Evolutionary conservation across 2,329 filamentous ascomycete genomes (phyloP).

Genomic region (Pestalotiopsis fici): DNA sequence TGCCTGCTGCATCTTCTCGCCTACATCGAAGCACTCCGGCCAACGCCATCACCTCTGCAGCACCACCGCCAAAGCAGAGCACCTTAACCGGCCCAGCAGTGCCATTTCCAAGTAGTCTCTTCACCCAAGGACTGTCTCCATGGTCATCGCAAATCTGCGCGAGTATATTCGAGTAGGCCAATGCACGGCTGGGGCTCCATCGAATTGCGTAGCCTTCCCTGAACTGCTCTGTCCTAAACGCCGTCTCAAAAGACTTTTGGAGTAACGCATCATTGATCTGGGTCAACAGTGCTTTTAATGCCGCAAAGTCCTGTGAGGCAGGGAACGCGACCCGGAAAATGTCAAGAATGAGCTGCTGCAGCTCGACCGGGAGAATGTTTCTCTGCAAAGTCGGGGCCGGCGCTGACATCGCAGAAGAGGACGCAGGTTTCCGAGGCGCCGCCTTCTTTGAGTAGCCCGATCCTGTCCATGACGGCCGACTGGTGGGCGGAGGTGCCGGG

Average conservation of each 20-base stretch:
- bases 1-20: neutral
- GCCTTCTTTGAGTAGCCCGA: conserved; percentile 12
- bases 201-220: conserved; percentile 19
- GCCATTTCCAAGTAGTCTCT: conserved; percentile 9
- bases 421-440: neutral
- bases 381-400: conserved; percentile 12
- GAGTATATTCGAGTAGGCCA: conserved; percentile 16
- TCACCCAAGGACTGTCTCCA: conserved; percentile 13
- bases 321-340: conserved; percentile 17
- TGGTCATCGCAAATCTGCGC: conserved; percentile 17
- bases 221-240: conserved; percentile 16
- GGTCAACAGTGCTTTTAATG: conserved; percentile 14
- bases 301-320: conserved; percentile 16
- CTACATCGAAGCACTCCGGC: conserved; percentile 3
- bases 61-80: conserved; percentile 17
- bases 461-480: conserved; percentile 16
- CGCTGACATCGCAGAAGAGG: neutral
- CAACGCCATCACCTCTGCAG: conserved; percentile 17
- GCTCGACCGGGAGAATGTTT: conserved; percentile 13
- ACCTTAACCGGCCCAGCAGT: conserved; percentile 10
- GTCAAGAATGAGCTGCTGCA: conserved; percentile 18
- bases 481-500: conserved; percentile 9
- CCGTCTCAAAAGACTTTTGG: conserved; percentile 12
- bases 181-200: conserved; percentile 19
- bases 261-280: conserved; percentile 16